Evolutionary conservation across 2,329 filamentous ascomycete genomes (phyloP), one percentile per base, ranked within the genome.

Genomic region (Aspergillus neoniger): DNA sequence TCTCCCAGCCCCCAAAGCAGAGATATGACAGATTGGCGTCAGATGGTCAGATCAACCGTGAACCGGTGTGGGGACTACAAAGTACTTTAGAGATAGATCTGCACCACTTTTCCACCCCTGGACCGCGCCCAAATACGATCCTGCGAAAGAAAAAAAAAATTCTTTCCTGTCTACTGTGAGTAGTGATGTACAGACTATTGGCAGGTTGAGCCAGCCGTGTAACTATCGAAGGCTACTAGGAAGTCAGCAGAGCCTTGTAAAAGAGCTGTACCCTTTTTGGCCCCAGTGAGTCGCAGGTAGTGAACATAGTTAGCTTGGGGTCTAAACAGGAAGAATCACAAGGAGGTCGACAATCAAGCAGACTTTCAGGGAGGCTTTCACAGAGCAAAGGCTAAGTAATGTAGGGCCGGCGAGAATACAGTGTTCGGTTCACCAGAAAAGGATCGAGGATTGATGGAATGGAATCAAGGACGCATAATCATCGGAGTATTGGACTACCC

Each of bases 41-140:
- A 54, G 44, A 48, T 51, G 49, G 56, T 53, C 61, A 61, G 63
- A 65, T 64, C 63, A 58, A 57, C 63, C 58, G 38, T 43, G 57
- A 66, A 60, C 62, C 55, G 48, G 25, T 61, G 64, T 66, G 64
- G 64, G 54, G 64, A 61, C 54, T 17, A 59, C 23, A 62, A 55
- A 51, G 49, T 58, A 47, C 50, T n/a, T 38, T 51, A 39, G 62
- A 58, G 51, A 56, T 48, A 56, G 62, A 65, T 65, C 63, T 62
- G 61, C 63, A 48, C 47, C 55, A 56, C 52, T 43, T 17, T 50
- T 15, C 43, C 32, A 21, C 44, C 61, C 59, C 61, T 55, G 58
- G 15, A 47, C 44, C 51, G 47, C 58, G 39, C 49, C 47, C 25
- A 39, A 49, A 50, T 23, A 44, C 32, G 38, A 58, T 49, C 38